phyloP scores from a whole-genome alignment of 139 green algal species.

The Diplosphaera chodatii region DNA sequence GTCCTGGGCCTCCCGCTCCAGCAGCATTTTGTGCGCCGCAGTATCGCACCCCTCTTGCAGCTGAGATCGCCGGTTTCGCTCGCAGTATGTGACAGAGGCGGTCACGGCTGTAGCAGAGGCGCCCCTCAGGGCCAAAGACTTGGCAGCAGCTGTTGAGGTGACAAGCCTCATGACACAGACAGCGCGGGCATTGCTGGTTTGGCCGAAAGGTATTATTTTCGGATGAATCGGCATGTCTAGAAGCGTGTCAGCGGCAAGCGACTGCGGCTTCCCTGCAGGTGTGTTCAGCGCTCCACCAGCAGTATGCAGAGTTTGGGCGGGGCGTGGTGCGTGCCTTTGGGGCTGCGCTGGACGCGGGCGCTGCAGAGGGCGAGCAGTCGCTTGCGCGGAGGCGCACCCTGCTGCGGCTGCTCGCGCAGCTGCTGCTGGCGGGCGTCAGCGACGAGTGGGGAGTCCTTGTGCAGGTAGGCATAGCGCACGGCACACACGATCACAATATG shows the following conservation, averaged over 20 bases:
- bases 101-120: slow-evolving; percentile 78
- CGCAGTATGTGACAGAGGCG: slow-evolving; percentile 89
- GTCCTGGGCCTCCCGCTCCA: neutral
- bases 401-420: slow-evolving; percentile 81
- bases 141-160: slow-evolving; percentile 71
- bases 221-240: no score
- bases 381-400: slow-evolving; percentile 41
- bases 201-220: no score
- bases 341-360: neutral
- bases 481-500: no score
- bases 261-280: no score
- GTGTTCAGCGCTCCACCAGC: slow-evolving; percentile 76
- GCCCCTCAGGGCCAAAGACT: slow-evolving; percentile 70
- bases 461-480: neutral
- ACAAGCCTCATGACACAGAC: no score
- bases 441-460: slow-evolving; percentile 34
- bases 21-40: no score
- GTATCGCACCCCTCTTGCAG: no score
- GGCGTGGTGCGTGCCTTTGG: slow-evolving; percentile 40
- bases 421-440: slow-evolving; percentile 67
- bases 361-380: slow-evolving; percentile 43
- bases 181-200: no score
- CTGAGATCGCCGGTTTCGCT: neutral
- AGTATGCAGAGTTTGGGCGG: slow-evolving; percentile 68
- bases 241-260: no score